A percentile compares a stretch with the other conserved stretches of the same genome.
Conservation (phyloP, 1,139 yeast species). For the Debaryomyces robertsiae region DNA sequence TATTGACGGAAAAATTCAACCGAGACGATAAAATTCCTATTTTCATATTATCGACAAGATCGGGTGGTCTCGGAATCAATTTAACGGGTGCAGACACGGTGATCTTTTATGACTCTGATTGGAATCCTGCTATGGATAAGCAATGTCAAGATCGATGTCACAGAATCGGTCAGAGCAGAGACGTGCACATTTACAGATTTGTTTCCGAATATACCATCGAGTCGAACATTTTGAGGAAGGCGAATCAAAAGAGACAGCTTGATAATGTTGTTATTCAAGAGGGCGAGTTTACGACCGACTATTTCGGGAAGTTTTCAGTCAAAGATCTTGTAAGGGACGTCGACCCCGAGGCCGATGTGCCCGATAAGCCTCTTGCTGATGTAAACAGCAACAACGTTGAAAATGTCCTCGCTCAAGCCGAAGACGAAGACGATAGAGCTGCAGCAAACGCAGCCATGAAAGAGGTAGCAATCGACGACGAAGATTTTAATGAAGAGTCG, state of each 20-base stretch:
- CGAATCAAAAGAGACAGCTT: slow-evolving; percentile 91
- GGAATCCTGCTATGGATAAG: slow-evolving; percentile 99
- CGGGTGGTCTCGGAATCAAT: slow-evolving; percentile 98
- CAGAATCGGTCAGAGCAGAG: slow-evolving; percentile 97
- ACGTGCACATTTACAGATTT: slow-evolving; percentile 94
- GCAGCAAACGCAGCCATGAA: slow-evolving; percentile 91
- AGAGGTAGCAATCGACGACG: slow-evolving; percentile 82
- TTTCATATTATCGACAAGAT: slow-evolving; percentile 89
- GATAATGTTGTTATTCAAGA: slow-evolving; percentile 97
- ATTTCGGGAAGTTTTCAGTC: slow-evolving; percentile 87
- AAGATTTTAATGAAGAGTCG: slow-evolving; percentile 65
- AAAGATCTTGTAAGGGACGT: slow-evolving; percentile 80
- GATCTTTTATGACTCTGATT: slow-evolving; percentile 97
- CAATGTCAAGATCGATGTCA: slow-evolving; percentile 99
- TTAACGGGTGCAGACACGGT: slow-evolving; percentile 99
- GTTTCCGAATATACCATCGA: slow-evolving; percentile 97
- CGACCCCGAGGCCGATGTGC: slow-evolving; percentile 36
- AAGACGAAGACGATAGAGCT: slow-evolving; percentile 91
- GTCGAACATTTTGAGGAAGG: slow-evolving; percentile 89
- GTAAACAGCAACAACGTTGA: slow-evolving; percentile 55
- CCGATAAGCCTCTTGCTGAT: slow-evolving; percentile 40
- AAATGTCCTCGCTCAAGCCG: slow-evolving; percentile 83
- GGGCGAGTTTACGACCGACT: slow-evolving; percentile 97
- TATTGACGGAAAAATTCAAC: slow-evolving; percentile 90
- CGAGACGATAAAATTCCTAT: slow-evolving; percentile 85